A percentile compares a stretch with the other conserved stretches of the same genome.
Evolutionary conservation across 768 basidiomycete genomes (phyloP).

Genomic region (Daedalea quercina): DNA sequence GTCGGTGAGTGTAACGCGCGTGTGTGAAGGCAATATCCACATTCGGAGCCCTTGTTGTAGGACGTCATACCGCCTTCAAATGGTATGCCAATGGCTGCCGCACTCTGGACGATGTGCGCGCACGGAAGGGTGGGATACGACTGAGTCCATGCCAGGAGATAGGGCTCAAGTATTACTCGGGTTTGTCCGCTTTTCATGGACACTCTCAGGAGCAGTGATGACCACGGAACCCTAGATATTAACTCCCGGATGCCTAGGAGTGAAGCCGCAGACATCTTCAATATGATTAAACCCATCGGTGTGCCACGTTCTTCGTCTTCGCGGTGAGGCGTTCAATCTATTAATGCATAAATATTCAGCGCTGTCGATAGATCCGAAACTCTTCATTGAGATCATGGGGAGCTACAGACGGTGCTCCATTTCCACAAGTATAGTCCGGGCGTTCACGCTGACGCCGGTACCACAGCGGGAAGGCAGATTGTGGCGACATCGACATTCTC

Average conservation of each 20-base stretch:
- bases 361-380: constrained; percentile 56
- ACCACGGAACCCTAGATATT: constrained; percentile 46
- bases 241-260: constrained; percentile 78
- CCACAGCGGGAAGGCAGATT: constrained; percentile 68
- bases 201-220: background rate
- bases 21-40: background rate
- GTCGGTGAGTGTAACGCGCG: constrained; percentile 51
- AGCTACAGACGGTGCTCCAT: constrained; percentile 65
- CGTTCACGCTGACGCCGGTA: background rate
- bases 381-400: constrained; percentile 87
- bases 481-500: constrained; percentile 89
- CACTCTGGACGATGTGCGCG: constrained; percentile 66
- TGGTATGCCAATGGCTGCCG: constrained; percentile 78
- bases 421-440: background rate
- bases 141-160: constrained; percentile 57
- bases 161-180: constrained; percentile 64
- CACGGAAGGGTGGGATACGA: constrained; percentile 53
- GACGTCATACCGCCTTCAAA: constrained; percentile 55
- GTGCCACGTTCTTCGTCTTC: background rate
- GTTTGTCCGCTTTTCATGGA: constrained; percentile 26
- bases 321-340: no score
- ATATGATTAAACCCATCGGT: constrained; percentile 69
- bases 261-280: constrained; percentile 72
- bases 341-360: constrained; percentile 34
- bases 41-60: constrained; percentile 26